These are phyloP conservation scores for Salix udensis DNA, from an alignment of 345 rosid genomes.

Conservation along the genomic window DNA sequence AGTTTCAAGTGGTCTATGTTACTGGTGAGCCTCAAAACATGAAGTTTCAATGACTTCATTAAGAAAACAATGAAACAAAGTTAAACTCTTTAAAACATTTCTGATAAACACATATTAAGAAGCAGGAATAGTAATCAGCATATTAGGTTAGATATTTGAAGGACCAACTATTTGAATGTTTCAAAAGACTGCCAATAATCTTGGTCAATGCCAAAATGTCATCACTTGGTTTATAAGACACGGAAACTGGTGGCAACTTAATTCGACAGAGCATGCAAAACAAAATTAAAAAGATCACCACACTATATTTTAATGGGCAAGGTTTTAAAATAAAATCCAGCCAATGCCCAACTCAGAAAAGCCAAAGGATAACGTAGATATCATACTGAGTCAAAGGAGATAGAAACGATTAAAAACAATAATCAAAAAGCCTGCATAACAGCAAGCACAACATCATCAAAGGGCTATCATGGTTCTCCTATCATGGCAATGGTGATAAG, in stretches of 20 bases:
- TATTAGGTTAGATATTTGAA: neutral
- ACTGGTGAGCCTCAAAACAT: constrained; percentile 69
- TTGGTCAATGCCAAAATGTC: neutral
- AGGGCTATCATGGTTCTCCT: too few relatives aligned
- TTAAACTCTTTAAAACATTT: neutral
- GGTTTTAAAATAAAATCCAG: neutral
- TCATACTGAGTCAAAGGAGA: too few relatives aligned
- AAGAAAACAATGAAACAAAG: neutral
- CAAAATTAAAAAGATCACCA: neutral
- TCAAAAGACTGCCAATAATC: neutral
- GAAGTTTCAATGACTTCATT: constrained; percentile 84
- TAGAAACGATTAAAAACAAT: too few relatives aligned
- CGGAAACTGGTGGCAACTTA: neutral
- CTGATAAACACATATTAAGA: neutral
- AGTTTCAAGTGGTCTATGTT: constrained; percentile 57
- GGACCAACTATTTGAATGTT: neutral
- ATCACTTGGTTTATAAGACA: neutral
- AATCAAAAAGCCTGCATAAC: neutral
- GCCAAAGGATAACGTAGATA: too few relatives aligned
- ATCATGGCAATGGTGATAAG: neutral
- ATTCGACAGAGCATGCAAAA: neutral
- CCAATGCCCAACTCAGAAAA: too few relatives aligned
- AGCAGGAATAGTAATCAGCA: neutral
- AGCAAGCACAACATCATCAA: neutral
- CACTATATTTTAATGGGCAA: neutral